These are phyloP conservation scores for Talaromyces sp. DNA, from an alignment of 2,329 filamentous ascomycete genomes.

Conservation along the genomic window DNA sequence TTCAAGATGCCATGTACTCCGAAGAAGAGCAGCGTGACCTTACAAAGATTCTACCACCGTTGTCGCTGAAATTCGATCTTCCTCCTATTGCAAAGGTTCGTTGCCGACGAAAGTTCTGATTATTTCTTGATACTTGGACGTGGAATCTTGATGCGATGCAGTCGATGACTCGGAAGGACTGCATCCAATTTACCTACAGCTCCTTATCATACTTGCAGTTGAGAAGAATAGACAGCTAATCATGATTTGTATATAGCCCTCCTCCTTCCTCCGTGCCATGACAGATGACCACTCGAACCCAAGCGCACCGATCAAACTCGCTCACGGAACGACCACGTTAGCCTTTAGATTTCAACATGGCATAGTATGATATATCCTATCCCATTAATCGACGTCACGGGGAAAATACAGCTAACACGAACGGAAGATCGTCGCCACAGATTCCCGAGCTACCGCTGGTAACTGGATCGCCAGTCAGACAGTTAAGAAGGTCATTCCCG, in stretches of 20 bases:
- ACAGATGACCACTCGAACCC: slow-evolving; percentile 98
- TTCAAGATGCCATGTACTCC: slow-evolving; percentile 69
- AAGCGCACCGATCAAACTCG: slow-evolving; percentile 97
- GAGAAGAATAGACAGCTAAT: neutral
- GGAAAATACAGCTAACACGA: neutral
- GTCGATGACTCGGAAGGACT: neutral
- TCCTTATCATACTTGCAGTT: slow-evolving; percentile 9
- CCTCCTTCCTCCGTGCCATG: slow-evolving; percentile 91
- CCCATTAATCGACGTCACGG: neutral
- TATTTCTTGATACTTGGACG: neutral
- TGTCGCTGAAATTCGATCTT: slow-evolving; percentile 92
- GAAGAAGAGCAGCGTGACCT: slow-evolving; percentile 74
- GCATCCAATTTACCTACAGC: neutral
- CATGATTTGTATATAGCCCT: slow-evolving; percentile 59
- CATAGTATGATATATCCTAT: slow-evolving; percentile 54
- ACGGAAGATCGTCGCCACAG: slow-evolving; percentile 78
- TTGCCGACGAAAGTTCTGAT: slow-evolving; percentile 20
- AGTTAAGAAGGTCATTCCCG: slow-evolving; percentile 93
- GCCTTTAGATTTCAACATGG: slow-evolving; percentile 98
- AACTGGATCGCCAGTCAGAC: slow-evolving; percentile 99
- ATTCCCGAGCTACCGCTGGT: slow-evolving; percentile 93
- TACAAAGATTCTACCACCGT: slow-evolving; percentile 66
- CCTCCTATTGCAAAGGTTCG: slow-evolving; percentile 86
- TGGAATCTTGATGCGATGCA: neutral
- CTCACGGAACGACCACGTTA: slow-evolving; percentile 96